Percentiles rank a stretch among this genome's conserved stretches.
Conservation (phyloP, 768 basidiomycete genomes). For the Leccinum arenicola region DNA sequence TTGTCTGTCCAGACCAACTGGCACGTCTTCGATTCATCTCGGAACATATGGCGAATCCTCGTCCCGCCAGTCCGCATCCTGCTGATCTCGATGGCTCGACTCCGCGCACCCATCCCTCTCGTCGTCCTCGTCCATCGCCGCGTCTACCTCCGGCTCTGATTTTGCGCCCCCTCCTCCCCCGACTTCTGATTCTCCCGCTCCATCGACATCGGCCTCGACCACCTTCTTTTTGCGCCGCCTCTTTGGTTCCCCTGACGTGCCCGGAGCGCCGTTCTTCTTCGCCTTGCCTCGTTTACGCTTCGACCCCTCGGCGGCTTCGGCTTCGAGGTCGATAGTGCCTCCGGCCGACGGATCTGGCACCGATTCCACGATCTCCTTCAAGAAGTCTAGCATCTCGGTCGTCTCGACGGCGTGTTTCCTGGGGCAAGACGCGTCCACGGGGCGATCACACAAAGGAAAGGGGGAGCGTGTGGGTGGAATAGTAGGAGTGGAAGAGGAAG, state of each 20-base stretch:
- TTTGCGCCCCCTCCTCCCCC: slow-evolving; percentile 37
- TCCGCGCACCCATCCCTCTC: slow-evolving; percentile 39
- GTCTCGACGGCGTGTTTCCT: slow-evolving; percentile 93
- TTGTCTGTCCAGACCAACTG: background rate
- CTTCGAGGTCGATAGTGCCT: slow-evolving; percentile 71
- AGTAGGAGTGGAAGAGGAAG: background rate
- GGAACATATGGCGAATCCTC: slow-evolving; percentile 46
- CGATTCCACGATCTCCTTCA: slow-evolving; percentile 84
- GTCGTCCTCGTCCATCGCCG: slow-evolving; percentile 41
- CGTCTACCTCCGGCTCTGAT: slow-evolving; percentile 36
- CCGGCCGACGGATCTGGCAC: slow-evolving; percentile 88
- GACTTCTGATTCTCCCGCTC: slow-evolving; percentile 26
- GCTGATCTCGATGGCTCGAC: slow-evolving; percentile 40
- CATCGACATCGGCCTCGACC: slow-evolving; percentile 33
- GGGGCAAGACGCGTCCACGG: slow-evolving; percentile 1
- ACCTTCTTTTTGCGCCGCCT: slow-evolving; percentile 49
- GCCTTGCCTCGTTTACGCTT: slow-evolving; percentile 61
- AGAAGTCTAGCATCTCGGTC: slow-evolving; percentile 88
- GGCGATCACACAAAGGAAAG: background rate
- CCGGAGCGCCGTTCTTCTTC: slow-evolving; percentile 43
- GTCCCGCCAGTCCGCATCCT: slow-evolving; percentile 43
- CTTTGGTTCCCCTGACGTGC: slow-evolving; percentile 38
- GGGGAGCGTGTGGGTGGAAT: background rate
- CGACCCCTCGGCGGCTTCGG: slow-evolving; percentile 49
- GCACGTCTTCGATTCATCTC: slow-evolving; percentile 20